These are phyloP conservation scores for Ophiostoma piceae DNA, from an alignment of 2,329 filamentous ascomycete genomes.

Conservation along the genomic window DNA sequence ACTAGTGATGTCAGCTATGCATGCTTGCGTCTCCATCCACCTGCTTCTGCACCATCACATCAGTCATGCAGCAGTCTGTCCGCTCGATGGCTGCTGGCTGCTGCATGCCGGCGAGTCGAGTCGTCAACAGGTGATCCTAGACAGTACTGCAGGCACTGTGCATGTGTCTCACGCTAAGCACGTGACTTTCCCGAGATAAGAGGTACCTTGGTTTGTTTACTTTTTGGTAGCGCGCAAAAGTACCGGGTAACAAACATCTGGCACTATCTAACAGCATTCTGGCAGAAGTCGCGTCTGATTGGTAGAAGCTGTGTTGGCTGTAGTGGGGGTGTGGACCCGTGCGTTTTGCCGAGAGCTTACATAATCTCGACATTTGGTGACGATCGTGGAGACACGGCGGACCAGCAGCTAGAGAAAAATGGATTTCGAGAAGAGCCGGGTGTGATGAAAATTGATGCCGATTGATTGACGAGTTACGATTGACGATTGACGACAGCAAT, in stretches of 20 bases:
- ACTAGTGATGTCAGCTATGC: not conserved
- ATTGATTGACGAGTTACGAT: constrained; percentile 8
- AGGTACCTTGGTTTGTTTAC: constrained; percentile 9
- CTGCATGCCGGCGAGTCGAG: not conserved
- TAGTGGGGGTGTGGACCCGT: constrained; percentile 14
- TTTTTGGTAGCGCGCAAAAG: constrained; percentile 13
- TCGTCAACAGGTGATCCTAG: not conserved
- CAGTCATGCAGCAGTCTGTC: not conserved
- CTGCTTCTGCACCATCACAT: not conserved
- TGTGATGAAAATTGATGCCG: not conserved
- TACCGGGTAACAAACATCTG: constrained; percentile 6
- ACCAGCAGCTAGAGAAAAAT: constrained; percentile 5
- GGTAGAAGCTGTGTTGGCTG: constrained; percentile 10
- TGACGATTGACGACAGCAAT: not conserved
- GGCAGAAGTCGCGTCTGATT: constrained; percentile 13
- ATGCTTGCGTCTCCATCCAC: not conserved
- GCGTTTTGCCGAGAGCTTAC: not conserved
- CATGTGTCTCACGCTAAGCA: not conserved
- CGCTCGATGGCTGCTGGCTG: not conserved
- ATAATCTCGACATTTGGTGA: not conserved
- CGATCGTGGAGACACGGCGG: constrained; percentile 9
- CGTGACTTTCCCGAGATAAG: not conserved
- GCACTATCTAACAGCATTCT: not conserved
- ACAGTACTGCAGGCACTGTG: constrained; percentile 14
- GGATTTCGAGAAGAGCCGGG: not conserved